Conservation (phyloP, 179 eudicot species). For the Nepenthes alata region DNA sequence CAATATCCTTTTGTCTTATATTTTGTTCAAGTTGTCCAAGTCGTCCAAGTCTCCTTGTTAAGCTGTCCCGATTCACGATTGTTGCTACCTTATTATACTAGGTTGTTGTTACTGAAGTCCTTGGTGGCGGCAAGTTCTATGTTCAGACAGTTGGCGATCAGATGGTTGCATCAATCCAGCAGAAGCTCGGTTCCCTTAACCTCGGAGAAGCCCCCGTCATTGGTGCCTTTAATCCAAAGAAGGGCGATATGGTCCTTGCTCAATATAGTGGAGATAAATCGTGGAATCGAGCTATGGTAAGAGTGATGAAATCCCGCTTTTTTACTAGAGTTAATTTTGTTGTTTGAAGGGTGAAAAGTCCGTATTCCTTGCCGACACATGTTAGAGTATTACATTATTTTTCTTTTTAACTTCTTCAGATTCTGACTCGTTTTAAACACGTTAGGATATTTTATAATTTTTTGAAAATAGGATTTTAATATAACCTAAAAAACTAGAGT, state of each 20-base stretch:
- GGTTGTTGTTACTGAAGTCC: constrained; percentile 77
- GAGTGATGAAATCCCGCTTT: constrained; percentile 1
- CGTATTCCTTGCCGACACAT: too few species aligned
- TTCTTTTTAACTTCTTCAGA: too few species aligned
- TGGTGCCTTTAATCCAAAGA: constrained; percentile 74
- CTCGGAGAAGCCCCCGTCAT: constrained; percentile 65
- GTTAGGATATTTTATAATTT: too few species aligned
- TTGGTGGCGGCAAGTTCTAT: constrained; percentile 85
- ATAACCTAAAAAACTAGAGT: too few species aligned
- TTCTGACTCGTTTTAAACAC: too few species aligned
- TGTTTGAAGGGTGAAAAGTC: too few species aligned
- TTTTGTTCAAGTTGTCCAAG: neutral
- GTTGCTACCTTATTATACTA: constrained; percentile 10
- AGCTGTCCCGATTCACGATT: neutral
- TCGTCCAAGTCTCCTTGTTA: neutral
- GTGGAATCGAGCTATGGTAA: constrained; percentile 98
- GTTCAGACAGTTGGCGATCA: constrained; percentile 67
- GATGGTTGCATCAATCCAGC: constrained; percentile 61
- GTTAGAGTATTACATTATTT: too few species aligned
- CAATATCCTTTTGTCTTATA: neutral
- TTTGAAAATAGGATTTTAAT: too few species aligned
- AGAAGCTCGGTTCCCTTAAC: constrained; percentile 68
- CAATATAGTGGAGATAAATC: constrained; percentile 82
- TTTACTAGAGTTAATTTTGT: too few species aligned
- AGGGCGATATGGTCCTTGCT: constrained; percentile 86